These are phyloP conservation scores for Melampsora larici-populina DNA, from an alignment of 1,284 basidiomycete species.

Conservation along the genomic window DNA sequence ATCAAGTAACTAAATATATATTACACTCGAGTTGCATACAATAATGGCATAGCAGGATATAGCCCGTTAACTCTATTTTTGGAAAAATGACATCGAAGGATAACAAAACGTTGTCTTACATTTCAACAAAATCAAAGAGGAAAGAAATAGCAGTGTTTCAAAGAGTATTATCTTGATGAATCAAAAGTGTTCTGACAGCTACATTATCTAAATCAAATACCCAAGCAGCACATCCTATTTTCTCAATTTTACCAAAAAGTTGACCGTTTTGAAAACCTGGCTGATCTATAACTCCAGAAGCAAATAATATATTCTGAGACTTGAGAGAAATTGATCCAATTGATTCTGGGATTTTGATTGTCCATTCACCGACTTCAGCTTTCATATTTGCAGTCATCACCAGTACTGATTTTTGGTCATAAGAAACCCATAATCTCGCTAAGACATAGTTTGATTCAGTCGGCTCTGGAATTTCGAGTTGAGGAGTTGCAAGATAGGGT, in stretches of 20 bases:
- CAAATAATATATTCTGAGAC: neutral
- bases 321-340: neutral
- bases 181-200: too few relatives aligned
- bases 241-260: neutral
- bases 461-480: neutral
- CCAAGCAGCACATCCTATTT: neutral
- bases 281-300: neutral
- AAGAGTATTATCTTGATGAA: too few relatives aligned
- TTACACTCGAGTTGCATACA: too few relatives aligned
- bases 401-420: conserved; percentile 10
- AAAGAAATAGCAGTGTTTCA: too few relatives aligned
- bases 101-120: too few relatives aligned
- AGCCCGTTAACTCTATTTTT: too few relatives aligned
- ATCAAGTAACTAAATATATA: too few relatives aligned
- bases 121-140: too few relatives aligned
- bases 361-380: conserved; percentile 3
- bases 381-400: conserved; percentile 35
- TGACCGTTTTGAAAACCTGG: neutral
- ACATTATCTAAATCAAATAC: neutral
- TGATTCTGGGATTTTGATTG: conserved; percentile 6
- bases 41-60: too few relatives aligned
- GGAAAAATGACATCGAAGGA: too few relatives aligned
- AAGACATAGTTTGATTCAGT: conserved; percentile 21
- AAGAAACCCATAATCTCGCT: conserved; percentile 21
- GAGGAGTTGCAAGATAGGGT: conserved; percentile 15